phyloP scores from a whole-genome alignment of 2,329 filamentous ascomycete species.

The Ophiosphaerella korrae region DNA sequence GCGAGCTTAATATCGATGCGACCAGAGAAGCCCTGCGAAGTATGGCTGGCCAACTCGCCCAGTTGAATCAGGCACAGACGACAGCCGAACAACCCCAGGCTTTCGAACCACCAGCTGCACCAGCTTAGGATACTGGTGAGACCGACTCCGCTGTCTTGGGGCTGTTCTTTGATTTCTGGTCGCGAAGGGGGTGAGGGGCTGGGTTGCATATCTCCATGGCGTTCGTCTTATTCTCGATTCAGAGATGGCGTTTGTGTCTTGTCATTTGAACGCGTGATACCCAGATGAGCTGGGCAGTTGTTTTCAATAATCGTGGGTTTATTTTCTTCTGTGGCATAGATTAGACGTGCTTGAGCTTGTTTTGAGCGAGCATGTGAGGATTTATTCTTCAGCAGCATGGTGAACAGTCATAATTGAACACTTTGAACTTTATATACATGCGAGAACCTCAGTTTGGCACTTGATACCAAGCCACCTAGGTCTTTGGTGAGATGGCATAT shows the following conservation, averaged over 20 bases:
- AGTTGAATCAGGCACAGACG: conserved; percentile 23
- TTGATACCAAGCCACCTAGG: too few species aligned
- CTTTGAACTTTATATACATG: too few species aligned
- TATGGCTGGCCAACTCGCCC: conserved; percentile 37
- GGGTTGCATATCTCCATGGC: not conserved
- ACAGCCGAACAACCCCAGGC: conserved; percentile 4
- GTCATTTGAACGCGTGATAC: conserved; percentile 1
- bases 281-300: not conserved
- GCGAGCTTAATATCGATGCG: conserved; percentile 48
- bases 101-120: conserved; percentile 12
- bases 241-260: not conserved
- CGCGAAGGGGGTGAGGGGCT: not conserved
- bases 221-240: not conserved
- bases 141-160: not conserved
- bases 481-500: too few species aligned
- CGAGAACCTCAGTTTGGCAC: too few species aligned
- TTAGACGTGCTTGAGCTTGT: not conserved
- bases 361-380: too few species aligned
- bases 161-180: conserved; percentile 3
- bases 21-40: conserved; percentile 37
- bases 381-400: too few species aligned
- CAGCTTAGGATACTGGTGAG: conserved; percentile 8
- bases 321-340: not conserved
- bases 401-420: too few species aligned
- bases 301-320: not conserved